Conservation (phyloP, 305 asterid species). For the Solanum hybrid region DNA sequence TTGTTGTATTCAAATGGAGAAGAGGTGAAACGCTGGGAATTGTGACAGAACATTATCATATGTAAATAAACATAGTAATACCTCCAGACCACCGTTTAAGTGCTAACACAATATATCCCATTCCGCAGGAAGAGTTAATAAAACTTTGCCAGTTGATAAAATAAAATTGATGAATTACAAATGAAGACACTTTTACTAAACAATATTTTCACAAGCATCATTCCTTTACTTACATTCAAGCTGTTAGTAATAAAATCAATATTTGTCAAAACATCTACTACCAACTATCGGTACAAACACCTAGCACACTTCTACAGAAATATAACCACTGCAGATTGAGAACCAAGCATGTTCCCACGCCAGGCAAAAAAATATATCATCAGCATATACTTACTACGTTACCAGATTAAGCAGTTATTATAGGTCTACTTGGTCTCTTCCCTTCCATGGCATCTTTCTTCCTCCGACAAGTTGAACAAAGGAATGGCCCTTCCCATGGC, state of each 20-base stretch:
- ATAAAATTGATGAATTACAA: background rate
- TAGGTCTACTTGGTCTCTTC: conserved; percentile 26
- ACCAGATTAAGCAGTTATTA: conserved; percentile 28
- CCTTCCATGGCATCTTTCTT: conserved; percentile 73
- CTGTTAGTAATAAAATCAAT: conserved; percentile 19
- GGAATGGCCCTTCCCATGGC: conserved; percentile 99
- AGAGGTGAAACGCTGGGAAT: too few species aligned
- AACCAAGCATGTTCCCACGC: conserved; percentile 28
- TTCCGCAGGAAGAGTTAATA: background rate
- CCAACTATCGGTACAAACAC: conserved; percentile 15
- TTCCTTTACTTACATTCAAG: conserved; percentile 25
- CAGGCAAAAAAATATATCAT: conserved; percentile 23
- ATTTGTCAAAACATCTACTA: conserved; percentile 16
- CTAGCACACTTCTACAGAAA: conserved; percentile 25
- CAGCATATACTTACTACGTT: conserved; percentile 20
- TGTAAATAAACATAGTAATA: background rate
- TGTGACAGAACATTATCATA: background rate
- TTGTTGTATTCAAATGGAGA: background rate
- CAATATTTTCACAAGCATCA: conserved; percentile 10
- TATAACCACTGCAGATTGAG: conserved; percentile 11
- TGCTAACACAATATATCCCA: background rate
- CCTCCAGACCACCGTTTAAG: background rate
- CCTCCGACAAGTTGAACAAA: conserved; percentile 62
- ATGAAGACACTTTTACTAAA: background rate
- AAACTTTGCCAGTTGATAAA: background rate